These are phyloP conservation scores for Closterium sp. DNA, from an alignment of 139 green algal genomes.

Conservation along the genomic window DNA sequence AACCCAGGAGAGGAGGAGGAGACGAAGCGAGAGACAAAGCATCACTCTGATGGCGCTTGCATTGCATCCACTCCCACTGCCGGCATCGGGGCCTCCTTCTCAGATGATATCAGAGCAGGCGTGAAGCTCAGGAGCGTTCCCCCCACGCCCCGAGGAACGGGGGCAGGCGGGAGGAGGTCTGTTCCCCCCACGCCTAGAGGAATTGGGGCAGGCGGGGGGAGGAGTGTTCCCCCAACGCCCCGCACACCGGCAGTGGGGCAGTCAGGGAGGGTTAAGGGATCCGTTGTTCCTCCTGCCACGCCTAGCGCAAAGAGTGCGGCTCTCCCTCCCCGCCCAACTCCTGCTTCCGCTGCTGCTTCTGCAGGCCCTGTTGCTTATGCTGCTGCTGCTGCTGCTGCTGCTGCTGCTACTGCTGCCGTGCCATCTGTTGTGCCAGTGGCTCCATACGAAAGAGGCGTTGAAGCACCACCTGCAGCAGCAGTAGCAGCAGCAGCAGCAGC, in stretches of 20 bases:
- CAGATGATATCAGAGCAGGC: neutral
- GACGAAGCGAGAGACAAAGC: too few species aligned
- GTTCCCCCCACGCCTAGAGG: neutral
- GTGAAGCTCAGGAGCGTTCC: neutral
- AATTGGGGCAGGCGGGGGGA: neutral
- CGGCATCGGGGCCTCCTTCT: neutral
- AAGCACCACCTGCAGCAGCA: neutral
- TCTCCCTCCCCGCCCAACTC: neutral
- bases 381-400: neutral
- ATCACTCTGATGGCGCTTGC: too few species aligned
- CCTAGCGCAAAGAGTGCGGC: neutral
- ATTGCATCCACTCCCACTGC: neutral
- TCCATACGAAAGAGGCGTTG: neutral
- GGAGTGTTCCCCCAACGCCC: neutral
- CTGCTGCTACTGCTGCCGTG: neutral
- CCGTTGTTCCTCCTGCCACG: neutral
- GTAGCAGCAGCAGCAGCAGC: too few species aligned
- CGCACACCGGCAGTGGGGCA: neutral
- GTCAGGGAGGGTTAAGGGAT: neutral
- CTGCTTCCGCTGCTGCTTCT: neutral
- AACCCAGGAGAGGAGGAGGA: too few species aligned
- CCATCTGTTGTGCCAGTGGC: neutral
- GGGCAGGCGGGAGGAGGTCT: neutral
- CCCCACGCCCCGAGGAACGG: neutral
- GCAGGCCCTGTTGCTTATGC: neutral